Conservation (phyloP, 768 basidiomycete genomes). For the Clathrus columnatus region DNA sequence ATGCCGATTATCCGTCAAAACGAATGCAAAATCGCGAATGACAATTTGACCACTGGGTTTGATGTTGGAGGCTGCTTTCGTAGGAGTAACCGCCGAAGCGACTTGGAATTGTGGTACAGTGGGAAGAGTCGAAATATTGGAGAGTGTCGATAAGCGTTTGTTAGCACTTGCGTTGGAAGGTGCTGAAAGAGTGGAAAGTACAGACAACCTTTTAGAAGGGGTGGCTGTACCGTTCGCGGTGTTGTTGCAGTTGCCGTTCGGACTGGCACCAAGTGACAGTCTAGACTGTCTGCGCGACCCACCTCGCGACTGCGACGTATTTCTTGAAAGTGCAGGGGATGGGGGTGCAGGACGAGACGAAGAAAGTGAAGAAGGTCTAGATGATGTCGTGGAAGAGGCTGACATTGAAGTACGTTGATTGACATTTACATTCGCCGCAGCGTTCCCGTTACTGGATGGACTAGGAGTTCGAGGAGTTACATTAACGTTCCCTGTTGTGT, state of each 20-base stretch:
- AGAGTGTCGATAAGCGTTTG: background rate
- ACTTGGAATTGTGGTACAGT: background rate
- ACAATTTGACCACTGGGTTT: constrained; percentile 23
- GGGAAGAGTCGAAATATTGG: background rate
- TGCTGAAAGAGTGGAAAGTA: background rate
- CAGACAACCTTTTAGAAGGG: background rate
- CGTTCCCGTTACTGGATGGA: background rate
- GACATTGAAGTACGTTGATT: background rate
- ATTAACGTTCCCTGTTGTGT: background rate
- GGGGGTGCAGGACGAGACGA: constrained; percentile 45
- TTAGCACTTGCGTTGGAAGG: background rate
- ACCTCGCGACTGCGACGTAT: constrained; percentile 5
- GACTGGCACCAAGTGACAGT: background rate
- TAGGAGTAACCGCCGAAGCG: background rate
- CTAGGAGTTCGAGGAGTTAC: background rate
- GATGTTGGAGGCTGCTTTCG: constrained; percentile 6
- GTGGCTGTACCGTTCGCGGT: background rate
- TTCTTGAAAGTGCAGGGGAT: background rate
- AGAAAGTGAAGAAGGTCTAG: constrained; percentile 25
- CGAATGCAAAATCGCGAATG: constrained; percentile 44
- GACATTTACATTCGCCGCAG: background rate
- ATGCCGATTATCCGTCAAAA: constrained; percentile 34
- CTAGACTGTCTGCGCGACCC: constrained; percentile 15
- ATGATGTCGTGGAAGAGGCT: background rate
- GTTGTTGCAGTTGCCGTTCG: background rate